Evolutionary conservation across 2,329 filamentous ascomycete genomes (phyloP).

Genomic region (Hymenoscyphus fructigenus): DNA sequence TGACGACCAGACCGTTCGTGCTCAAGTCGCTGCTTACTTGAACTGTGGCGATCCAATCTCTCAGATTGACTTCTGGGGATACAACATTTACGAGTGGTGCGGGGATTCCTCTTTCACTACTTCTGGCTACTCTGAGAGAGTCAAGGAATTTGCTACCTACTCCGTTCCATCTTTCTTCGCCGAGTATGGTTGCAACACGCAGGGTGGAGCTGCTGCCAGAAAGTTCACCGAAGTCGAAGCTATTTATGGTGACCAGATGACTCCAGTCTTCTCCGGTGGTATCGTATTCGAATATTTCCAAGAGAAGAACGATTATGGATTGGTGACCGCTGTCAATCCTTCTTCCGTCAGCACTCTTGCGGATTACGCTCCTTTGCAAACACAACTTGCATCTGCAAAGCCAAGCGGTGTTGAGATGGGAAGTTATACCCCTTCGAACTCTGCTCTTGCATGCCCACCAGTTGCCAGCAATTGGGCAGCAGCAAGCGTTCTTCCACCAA

Average conservation of each 20-base stretch:
- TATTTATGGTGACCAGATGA: constrained; percentile 80
- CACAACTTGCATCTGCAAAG: constrained; percentile 44
- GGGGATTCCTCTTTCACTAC: constrained; percentile 71
- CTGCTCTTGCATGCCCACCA: constrained; percentile 28
- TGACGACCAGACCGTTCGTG: constrained; percentile 80
- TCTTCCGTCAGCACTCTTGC: constrained; percentile 63
- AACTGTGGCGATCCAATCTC: constrained; percentile 71
- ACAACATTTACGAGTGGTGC: constrained; percentile 99
- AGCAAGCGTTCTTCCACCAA: constrained; percentile 69
- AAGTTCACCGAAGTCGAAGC: constrained; percentile 80
- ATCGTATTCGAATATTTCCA: constrained; percentile 99
- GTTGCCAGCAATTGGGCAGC: constrained; percentile 42
- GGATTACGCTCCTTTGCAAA: constrained; percentile 63
- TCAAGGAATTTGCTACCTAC: constrained; percentile 81
- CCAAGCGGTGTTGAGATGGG: constrained; percentile 62
- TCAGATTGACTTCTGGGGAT: constrained; percentile 95
- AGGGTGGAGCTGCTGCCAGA: constrained; percentile 50
- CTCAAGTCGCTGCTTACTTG: constrained; percentile 84
- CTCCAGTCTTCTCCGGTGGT: constrained; percentile 81
- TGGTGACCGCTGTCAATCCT: constrained; percentile 42
- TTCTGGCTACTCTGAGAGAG: constrained; percentile 80
- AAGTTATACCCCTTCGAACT: constrained; percentile 53
- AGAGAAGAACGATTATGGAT: constrained; percentile 78
- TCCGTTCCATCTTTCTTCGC: constrained; percentile 96
- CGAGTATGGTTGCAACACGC: constrained; percentile 89